Percentiles rank a stretch among this genome's conserved stretches.
Evolutionary conservation across 225 moss, liverwort and hornwort genomes (phyloP).

Genomic region (Polytrichum formosum): DNA sequence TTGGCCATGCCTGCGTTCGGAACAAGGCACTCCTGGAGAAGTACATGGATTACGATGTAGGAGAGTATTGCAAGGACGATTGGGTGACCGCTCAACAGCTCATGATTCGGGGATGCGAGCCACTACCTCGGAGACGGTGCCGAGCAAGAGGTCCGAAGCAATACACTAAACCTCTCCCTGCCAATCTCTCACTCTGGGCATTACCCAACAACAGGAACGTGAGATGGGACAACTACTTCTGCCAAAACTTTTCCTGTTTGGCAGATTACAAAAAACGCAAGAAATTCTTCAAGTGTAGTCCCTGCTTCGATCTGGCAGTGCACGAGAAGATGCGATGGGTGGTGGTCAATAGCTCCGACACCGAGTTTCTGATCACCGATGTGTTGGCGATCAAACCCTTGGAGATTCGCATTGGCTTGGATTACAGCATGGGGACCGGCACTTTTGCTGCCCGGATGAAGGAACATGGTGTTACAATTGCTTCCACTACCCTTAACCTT

Average conservation of each 20-base stretch:
- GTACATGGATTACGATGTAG: constrained; percentile 28
- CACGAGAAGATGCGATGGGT: constrained; percentile 50
- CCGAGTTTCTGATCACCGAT: constrained; percentile 49
- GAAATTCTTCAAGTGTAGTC: constrained; percentile 45
- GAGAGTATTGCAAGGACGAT: neutral
- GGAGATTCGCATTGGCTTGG: constrained; percentile 47
- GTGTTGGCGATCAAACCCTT: constrained; percentile 47
- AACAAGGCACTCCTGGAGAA: constrained; percentile 39
- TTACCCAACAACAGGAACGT: neutral
- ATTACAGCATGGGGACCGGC: constrained; percentile 44
- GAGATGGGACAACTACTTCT: neutral
- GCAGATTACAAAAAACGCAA: constrained; percentile 36
- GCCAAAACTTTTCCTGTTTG: constrained; percentile 1
- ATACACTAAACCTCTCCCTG: neutral
- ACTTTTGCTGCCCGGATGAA: constrained; percentile 58
- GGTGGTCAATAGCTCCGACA: constrained; percentile 26
- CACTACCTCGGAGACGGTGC: constrained; percentile 3
- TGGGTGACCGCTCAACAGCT: constrained; percentile 7
- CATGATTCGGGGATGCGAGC: constrained; percentile 4
- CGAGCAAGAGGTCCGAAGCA: neutral
- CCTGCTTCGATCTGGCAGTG: constrained; percentile 43
- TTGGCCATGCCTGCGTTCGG: constrained; percentile 44
- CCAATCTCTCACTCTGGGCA: neutral
- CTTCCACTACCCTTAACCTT: constrained; percentile 46
- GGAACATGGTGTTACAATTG: constrained; percentile 43